Evolutionary conservation across 352 stramenopile species (phyloP).

Genomic region (Blastocystis sp.): DNA sequence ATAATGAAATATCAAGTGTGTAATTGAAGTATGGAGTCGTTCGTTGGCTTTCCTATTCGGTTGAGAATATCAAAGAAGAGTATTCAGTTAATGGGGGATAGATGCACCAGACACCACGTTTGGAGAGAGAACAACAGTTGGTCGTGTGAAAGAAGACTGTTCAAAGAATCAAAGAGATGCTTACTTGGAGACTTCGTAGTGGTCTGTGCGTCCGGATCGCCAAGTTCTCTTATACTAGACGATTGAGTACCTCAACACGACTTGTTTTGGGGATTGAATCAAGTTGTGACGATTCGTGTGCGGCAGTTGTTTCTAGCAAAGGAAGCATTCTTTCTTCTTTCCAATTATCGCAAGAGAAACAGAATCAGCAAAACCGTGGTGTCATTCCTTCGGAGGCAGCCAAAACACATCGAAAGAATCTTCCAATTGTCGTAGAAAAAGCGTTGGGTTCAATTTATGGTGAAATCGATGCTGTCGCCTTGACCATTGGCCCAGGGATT

Average conservation of each 20-base stretch:
- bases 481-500: slow-evolving; percentile 53
- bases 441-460: not conserved
- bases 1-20: not conserved
- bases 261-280: slow-evolving; percentile 37
- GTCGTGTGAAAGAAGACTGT: no score
- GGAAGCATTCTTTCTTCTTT: slow-evolving; percentile 8
- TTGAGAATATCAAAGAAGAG: no score
- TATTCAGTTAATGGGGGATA: no score
- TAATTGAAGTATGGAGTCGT: not conserved
- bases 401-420: not conserved
- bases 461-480: slow-evolving; percentile 38
- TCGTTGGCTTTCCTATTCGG: no score
- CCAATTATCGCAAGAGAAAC: slow-evolving; percentile 9
- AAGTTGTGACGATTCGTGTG: slow-evolving; percentile 58
- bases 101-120: no score
- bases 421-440: slow-evolving; percentile 41
- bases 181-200: no score
- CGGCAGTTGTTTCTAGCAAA: slow-evolving; percentile 15
- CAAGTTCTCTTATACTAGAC: no score
- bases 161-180: no score
- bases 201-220: no score
- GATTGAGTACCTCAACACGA: not conserved
- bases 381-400: slow-evolving; percentile 43
- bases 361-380: slow-evolving; percentile 38
- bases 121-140: no score